Evolutionary conservation across 2,329 filamentous ascomycete species (phyloP).

Genomic region (Verticillium tricorpus): DNA sequence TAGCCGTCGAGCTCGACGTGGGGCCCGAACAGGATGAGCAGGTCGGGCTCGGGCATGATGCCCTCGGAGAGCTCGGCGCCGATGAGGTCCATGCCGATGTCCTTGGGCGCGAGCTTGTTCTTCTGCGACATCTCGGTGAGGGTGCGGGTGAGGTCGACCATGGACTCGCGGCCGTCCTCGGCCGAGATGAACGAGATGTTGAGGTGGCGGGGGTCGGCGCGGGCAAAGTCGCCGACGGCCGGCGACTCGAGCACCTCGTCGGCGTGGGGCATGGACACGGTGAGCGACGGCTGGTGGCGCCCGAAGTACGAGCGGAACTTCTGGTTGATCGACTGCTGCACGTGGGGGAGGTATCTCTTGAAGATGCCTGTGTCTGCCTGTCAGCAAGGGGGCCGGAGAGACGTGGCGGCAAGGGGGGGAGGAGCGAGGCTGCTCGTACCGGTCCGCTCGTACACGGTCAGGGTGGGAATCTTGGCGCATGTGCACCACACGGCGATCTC

Average conservation of each 20-base stretch:
- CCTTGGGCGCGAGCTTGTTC: conserved; percentile 72
- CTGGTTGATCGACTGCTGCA: conserved; percentile 72
- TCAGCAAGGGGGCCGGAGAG: conserved; percentile 10
- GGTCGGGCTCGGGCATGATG: conserved; percentile 84
- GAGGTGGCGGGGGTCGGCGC: conserved; percentile 34
- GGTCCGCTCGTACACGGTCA: conserved; percentile 89
- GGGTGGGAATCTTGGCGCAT: conserved; percentile 77
- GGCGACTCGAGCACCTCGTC: conserved; percentile 31
- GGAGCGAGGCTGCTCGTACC: conserved; percentile 47
- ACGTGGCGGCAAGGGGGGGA: conserved; percentile 3
- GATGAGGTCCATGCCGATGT: conserved; percentile 82
- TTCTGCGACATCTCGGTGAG: conserved; percentile 92
- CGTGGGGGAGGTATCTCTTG: conserved; percentile 82
- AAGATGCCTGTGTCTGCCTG: conserved; percentile 59
- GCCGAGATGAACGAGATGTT: conserved; percentile 75
- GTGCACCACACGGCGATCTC: conserved; percentile 93
- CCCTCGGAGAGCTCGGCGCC: conserved; percentile 79
- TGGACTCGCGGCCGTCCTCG: conserved; percentile 85
- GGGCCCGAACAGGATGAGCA: conserved; percentile 83
- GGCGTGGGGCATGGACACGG: conserved; percentile 41
- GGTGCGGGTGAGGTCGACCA: conserved; percentile 93
- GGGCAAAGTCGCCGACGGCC: conserved; percentile 16
- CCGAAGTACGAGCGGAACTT: conserved; percentile 90
- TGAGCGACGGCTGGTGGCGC: conserved; percentile 64
- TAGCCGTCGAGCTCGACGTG: conserved; percentile 83